These are phyloP conservation scores for Peterozyma toletana DNA, from an alignment of 805 yeast species.

Conservation along the genomic window DNA sequence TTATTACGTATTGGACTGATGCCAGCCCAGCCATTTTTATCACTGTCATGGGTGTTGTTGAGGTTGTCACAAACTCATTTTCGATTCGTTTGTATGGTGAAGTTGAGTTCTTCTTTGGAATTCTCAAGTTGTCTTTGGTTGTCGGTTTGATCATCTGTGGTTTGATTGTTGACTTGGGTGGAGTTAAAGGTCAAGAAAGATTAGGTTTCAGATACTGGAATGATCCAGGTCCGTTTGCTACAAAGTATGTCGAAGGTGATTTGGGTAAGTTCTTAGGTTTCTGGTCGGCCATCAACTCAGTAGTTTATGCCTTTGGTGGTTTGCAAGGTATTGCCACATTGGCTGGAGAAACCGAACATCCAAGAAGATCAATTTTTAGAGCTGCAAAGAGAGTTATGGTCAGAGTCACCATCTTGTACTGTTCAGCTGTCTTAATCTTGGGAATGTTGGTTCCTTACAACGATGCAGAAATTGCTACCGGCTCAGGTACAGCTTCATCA, in stretches of 20 bases:
- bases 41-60: conserved; percentile 29
- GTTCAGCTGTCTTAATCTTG: conserved; percentile 40
- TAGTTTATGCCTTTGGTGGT: conserved; percentile 77
- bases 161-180: conserved; percentile 42
- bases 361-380: conserved; percentile 40
- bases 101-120: conserved; percentile 34
- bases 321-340: conserved; percentile 53
- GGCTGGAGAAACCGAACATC: conserved; percentile 49
- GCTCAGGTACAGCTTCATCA: conserved; percentile 16
- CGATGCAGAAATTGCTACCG: conserved; percentile 23
- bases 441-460: conserved; percentile 50
- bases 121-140: conserved; percentile 37
- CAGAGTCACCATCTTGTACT: conserved; percentile 43
- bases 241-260: conserved; percentile 21
- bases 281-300: conserved; percentile 37
- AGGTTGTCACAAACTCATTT: conserved; percentile 29
- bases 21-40: conserved; percentile 39
- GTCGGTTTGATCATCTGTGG: conserved; percentile 37
- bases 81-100: conserved; percentile 40
- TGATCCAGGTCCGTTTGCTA: conserved; percentile 21
- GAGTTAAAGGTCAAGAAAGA: conserved; percentile 31
- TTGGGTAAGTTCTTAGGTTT: conserved; percentile 18
- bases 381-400: conserved; percentile 47
- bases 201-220: conserved; percentile 27
- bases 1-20: conserved; percentile 37